These are phyloP conservation scores for Eucalyptus victrix DNA, from an alignment of 345 rosid species.

Conservation along the genomic window DNA sequence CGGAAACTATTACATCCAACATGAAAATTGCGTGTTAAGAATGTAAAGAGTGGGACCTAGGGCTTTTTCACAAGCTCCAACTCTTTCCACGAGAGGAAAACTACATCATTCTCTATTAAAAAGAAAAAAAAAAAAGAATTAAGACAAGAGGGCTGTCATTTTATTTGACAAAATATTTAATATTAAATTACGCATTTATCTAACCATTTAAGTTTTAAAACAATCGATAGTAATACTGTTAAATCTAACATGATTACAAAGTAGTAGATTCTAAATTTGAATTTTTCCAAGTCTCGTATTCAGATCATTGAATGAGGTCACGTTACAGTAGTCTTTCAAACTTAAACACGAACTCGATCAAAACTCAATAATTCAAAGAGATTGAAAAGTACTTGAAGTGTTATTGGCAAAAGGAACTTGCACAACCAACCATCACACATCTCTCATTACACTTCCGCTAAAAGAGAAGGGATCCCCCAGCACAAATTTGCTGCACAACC, in stretches of 20 bases:
- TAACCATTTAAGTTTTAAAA: too few relatives aligned
- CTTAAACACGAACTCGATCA: background rate
- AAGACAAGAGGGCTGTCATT: background rate
- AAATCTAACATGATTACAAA: too few relatives aligned
- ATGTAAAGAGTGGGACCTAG: background rate
- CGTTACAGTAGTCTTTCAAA: background rate
- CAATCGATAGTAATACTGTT: fast-evolving
- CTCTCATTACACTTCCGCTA: fast-evolving
- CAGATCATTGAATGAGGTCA: too few relatives aligned
- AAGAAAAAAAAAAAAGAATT: too few relatives aligned
- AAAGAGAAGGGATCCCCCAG: fast-evolving
- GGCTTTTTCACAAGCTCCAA: background rate
- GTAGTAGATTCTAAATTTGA: fast-evolving
- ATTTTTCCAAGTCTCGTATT: fast-evolving
- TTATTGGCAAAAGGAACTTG: fast-evolving
- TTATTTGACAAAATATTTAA: background rate
- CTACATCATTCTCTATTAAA: background rate
- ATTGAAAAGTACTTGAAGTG: background rate
- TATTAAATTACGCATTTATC: too few relatives aligned
- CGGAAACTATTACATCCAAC: background rate
- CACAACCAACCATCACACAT: fast-evolving
- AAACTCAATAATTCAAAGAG: background rate
- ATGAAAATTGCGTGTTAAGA: background rate
- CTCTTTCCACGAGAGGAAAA: background rate
- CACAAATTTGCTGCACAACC: fast-evolving